phyloP scores from a whole-genome alignment of 805 yeast genomes.

The Yarrowia deformans region DNA sequence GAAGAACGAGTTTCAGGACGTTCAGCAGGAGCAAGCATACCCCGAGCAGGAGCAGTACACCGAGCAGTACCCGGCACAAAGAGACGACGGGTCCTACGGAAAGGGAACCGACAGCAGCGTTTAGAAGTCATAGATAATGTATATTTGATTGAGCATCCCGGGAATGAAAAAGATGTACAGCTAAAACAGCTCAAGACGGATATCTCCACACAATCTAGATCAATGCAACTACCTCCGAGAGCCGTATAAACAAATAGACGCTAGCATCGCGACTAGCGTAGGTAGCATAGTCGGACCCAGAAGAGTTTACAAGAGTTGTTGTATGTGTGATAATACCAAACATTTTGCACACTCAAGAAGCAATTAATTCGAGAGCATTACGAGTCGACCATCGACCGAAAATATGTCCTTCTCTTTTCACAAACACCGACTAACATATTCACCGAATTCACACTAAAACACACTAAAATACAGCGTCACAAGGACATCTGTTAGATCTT shows the following conservation, averaged over 20 bases:
- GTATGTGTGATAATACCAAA: background rate
- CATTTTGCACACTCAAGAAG: too few relatives aligned
- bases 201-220: background rate
- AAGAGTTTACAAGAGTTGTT: background rate
- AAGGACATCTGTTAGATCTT: background rate
- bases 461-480: conserved; percentile 1
- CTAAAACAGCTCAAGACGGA: too few relatives aligned
- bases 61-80: background rate
- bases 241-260: conserved; percentile 1
- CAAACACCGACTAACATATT: background rate
- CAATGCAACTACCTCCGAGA: background rate
- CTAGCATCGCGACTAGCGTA: background rate
- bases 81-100: conserved; percentile 13
- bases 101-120: conserved; percentile 24
- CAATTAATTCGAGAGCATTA: too few relatives aligned
- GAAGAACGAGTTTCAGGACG: conserved; percentile 6
- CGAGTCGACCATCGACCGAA: too few relatives aligned
- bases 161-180: too few relatives aligned
- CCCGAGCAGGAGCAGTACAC: background rate
- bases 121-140: conserved; percentile 2
- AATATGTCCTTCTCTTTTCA: too few relatives aligned
- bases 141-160: background rate
- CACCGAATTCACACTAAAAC: background rate
- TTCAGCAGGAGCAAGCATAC: background rate
- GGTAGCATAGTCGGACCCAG: background rate